Percentiles rank a stretch among this genome's conserved stretches.
phyloP scores from a whole-genome alignment of 1,139 yeast species.

The Candida freyschussii region DNA sequence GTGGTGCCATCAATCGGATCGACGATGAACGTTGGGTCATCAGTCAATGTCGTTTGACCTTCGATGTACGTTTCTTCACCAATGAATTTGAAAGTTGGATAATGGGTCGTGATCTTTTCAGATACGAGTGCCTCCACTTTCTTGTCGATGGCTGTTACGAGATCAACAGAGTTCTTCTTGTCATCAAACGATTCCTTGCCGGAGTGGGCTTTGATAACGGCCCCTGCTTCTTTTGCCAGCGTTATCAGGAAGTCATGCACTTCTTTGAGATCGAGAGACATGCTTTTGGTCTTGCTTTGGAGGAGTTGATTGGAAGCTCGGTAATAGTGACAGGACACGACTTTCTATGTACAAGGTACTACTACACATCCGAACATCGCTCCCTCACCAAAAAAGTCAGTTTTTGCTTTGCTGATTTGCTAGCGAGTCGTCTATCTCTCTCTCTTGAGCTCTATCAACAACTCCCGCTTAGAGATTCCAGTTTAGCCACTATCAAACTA shows the following conservation, averaged over 20 bases:
- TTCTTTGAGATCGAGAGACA: conserved; percentile 32
- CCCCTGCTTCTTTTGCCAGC: conserved; percentile 49
- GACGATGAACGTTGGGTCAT: conserved; percentile 54
- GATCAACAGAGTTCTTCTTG: conserved; percentile 52
- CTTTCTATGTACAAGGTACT: too few species aligned
- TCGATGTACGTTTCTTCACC: conserved; percentile 54
- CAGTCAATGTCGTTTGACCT: conserved; percentile 40
- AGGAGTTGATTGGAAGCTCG: too few species aligned
- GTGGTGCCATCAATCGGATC: conserved; percentile 64
- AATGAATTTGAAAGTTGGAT: conserved; percentile 46
- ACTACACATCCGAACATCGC: too few species aligned
- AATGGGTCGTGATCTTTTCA: conserved; percentile 30
- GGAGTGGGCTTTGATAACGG: conserved; percentile 38
- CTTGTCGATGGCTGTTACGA: conserved; percentile 55
- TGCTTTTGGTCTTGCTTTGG: too few species aligned
- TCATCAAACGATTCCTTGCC: conserved; percentile 48
- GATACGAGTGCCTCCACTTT: conserved; percentile 46
- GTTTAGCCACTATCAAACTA: too few species aligned
- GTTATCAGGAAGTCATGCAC: conserved; percentile 40
- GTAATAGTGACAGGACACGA: too few species aligned
- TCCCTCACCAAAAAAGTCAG: too few species aligned
- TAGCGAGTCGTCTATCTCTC: too few species aligned
- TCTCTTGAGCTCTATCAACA: too few species aligned
- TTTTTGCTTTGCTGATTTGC: too few species aligned
- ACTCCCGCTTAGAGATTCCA: too few species aligned